Percentiles rank a stretch among this genome's conserved stretches.
These are phyloP conservation scores for Ogataea thermomethanolica DNA, from an alignment of 805 yeast species.

Conservation along the genomic window DNA sequence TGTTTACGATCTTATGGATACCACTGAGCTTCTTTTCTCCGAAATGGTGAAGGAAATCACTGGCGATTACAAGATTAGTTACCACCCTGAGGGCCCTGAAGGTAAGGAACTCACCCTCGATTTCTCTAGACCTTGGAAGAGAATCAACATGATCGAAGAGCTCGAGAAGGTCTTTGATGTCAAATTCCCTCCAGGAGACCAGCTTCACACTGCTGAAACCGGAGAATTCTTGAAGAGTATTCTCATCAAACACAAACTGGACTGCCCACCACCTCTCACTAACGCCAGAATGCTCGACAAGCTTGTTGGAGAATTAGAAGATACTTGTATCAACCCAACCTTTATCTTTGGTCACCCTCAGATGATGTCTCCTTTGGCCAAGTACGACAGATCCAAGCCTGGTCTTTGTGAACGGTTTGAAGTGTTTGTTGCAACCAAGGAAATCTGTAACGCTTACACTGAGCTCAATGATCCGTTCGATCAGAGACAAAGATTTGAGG, in stretches of 20 bases:
- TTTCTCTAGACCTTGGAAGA: conserved; percentile 97
- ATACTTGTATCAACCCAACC: conserved; percentile 91
- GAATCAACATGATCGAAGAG: conserved; percentile 95
- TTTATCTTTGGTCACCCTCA: conserved; percentile 98
- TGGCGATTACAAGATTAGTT: conserved; percentile 79
- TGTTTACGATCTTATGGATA: conserved; percentile 91
- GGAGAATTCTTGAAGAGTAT: conserved; percentile 82
- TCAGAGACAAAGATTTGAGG: conserved; percentile 96
- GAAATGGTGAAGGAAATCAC: conserved; percentile 97
- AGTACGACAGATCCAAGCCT: conserved; percentile 85
- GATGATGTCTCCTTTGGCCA: conserved; percentile 99
- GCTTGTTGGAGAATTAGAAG: conserved; percentile 96
- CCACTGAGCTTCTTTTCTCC: conserved; percentile 88
- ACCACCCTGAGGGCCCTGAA: conserved; percentile 93
- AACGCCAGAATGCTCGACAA: conserved; percentile 99
- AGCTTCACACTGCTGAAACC: conserved; percentile 91
- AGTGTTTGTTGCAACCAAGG: conserved; percentile 97
- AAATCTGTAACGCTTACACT: conserved; percentile 96
- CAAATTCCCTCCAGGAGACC: conserved; percentile 93
- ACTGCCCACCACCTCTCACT: conserved; percentile 86
- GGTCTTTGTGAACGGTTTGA: conserved; percentile 98
- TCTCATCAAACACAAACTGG: conserved; percentile 75
- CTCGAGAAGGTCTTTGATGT: conserved; percentile 82
- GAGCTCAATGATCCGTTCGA: conserved; percentile 99
- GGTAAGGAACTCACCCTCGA: conserved; percentile 76